phyloP scores from a whole-genome alignment of 306 rosid species.

The Ammopiptanthus mongolicus region DNA sequence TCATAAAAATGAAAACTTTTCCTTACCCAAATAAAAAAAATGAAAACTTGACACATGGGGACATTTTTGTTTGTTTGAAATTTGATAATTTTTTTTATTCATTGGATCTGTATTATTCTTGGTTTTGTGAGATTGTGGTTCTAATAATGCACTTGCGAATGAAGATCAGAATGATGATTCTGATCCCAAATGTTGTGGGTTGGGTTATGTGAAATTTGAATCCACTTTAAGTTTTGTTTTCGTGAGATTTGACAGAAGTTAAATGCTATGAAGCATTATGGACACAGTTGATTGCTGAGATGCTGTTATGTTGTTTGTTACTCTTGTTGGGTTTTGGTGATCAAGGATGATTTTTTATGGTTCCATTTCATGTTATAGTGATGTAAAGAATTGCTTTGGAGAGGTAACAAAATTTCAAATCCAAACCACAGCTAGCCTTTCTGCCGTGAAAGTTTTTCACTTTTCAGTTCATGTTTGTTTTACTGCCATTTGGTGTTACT shows the following conservation, averaged over 20 bases:
- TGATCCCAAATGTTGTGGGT: background rate
- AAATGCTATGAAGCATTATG: background rate
- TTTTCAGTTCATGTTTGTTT: background rate
- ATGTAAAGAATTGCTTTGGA: background rate
- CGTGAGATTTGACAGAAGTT: background rate
- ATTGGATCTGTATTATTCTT: slow-evolving; percentile 12
- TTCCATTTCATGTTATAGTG: no score
- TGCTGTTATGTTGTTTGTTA: background rate
- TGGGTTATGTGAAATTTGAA: background rate
- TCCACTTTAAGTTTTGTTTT: background rate
- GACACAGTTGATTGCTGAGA: background rate
- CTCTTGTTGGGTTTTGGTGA: background rate
- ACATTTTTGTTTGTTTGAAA: background rate
- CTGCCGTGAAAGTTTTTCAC: background rate
- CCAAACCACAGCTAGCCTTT: no score
- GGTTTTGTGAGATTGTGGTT: background rate
- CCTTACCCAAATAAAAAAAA: background rate
- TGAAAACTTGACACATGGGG: background rate
- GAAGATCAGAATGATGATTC: background rate
- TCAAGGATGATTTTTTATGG: background rate
- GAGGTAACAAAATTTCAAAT: no score
- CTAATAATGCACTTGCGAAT: background rate
- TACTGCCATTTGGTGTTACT: background rate
- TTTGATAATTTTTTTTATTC: background rate
- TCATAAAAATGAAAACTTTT: background rate